phyloP scores from a whole-genome alignment of 768 basidiomycete species.

The Mycena venus region DNA sequence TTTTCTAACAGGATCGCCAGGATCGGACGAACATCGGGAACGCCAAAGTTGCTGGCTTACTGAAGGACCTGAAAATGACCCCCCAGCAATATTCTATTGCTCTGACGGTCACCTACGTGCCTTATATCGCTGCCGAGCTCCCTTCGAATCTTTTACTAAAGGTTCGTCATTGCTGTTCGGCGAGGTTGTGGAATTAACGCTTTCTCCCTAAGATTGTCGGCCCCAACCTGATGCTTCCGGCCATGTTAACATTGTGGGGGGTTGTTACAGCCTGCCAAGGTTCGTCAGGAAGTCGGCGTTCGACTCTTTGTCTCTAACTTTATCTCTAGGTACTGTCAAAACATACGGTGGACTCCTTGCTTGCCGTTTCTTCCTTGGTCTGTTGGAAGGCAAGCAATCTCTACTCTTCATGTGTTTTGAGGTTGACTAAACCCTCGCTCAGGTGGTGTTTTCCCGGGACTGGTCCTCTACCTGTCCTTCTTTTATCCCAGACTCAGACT shows the following conservation, averaged over 20 bases:
- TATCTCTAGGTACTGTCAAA: constrained; percentile 57
- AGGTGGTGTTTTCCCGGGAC: constrained; percentile 72
- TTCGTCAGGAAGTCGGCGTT: constrained; percentile 21
- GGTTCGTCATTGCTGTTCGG: constrained; percentile 39
- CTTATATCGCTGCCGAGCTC: constrained; percentile 71
- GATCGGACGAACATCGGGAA: constrained; percentile 71
- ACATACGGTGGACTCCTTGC: constrained; percentile 59
- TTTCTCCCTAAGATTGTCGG: constrained; percentile 57
- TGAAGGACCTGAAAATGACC: constrained; percentile 64
- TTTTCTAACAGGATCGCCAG: constrained; percentile 37
- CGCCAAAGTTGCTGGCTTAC: constrained; percentile 73
- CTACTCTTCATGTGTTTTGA: neutral
- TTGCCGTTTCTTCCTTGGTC: constrained; percentile 65
- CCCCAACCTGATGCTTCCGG: constrained; percentile 69
- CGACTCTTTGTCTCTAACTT: neutral
- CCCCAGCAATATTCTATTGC: constrained; percentile 65
- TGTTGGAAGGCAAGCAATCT: constrained; percentile 58
- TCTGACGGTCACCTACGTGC: constrained; percentile 63
- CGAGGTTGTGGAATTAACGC: constrained; percentile 16
- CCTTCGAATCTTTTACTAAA: constrained; percentile 74
- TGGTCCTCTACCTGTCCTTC: constrained; percentile 69
- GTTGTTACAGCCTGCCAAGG: constrained; percentile 74
- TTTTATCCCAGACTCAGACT: constrained; percentile 67
- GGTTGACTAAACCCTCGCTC: neutral
- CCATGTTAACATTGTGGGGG: constrained; percentile 79